A percentile compares a stretch with the other conserved stretches of the same genome.
Evolutionary conservation across 768 basidiomycete genomes (phyloP).

Genomic region (Leucocoprinus sp.): DNA sequence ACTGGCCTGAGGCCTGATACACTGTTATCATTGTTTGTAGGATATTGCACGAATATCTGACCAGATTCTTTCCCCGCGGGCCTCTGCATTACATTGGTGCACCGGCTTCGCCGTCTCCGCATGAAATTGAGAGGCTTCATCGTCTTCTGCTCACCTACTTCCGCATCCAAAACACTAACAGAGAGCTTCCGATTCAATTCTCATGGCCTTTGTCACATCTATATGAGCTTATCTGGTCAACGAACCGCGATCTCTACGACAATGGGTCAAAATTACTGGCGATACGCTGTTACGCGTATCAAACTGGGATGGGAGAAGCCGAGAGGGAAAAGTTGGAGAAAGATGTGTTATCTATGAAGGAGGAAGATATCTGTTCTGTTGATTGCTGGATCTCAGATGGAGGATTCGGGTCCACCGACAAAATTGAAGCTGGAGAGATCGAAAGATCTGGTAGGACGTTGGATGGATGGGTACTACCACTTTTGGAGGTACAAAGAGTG

Average conservation of each 20-base stretch:
- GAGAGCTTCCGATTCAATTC: constrained; percentile 52
- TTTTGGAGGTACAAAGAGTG: constrained; percentile 59
- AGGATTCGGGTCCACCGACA: constrained; percentile 27
- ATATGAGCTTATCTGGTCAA: constrained; percentile 34
- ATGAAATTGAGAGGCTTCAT: constrained; percentile 48
- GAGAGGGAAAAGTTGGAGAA: constrained; percentile 63
- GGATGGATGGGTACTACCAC: constrained; percentile 81
- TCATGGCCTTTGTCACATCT: constrained; percentile 59
- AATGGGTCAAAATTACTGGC: constrained; percentile 59
- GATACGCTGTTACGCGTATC: constrained; percentile 69
- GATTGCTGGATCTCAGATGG: constrained; percentile 48
- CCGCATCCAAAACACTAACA: constrained; percentile 69
- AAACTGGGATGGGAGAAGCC: constrained; percentile 70
- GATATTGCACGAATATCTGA: constrained; percentile 46
- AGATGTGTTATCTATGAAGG: constrained; percentile 40
- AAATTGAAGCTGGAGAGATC: constrained; percentile 32
- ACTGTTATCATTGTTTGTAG: constrained; percentile 24
- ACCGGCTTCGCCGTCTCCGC: constrained; percentile 20
- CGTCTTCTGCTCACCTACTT: constrained; percentile 71
- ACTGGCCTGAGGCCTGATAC: not conserved
- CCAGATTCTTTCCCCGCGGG: constrained; percentile 37
- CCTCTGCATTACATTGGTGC: constrained; percentile 36
- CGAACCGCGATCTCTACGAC: constrained; percentile 32
- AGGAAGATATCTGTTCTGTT: constrained; percentile 34
- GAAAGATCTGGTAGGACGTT: constrained; percentile 23